Evolutionary conservation across 139 green algal species (phyloP).

Genomic region (Coccomyxa sp.): DNA sequence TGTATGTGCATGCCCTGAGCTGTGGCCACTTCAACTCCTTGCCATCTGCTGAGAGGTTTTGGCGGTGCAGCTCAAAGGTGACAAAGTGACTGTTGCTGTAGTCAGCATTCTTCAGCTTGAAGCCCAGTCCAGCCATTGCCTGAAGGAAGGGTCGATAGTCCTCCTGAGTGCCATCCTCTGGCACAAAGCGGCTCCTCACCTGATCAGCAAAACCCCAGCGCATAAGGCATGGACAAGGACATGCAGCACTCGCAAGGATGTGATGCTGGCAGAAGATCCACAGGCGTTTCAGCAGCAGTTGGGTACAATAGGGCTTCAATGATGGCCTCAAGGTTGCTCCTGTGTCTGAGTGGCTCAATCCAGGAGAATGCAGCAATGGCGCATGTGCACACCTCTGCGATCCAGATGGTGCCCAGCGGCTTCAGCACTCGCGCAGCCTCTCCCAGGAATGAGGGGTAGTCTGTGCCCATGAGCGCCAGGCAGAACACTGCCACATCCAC

Average conservation of each 20-base stretch:
- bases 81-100: conserved; percentile 78
- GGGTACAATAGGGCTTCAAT: no score
- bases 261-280: no score
- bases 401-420: conserved; percentile 75
- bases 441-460: conserved; percentile 78
- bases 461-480: conserved; percentile 93
- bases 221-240: no score
- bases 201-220: background rate
- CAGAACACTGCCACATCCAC: conserved; percentile 92
- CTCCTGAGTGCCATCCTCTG: background rate
- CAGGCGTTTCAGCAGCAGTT: no score
- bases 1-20: conserved; percentile 80
- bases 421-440: conserved; percentile 84
- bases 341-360: no score
- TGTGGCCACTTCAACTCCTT: conserved; percentile 50
- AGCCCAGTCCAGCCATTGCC: conserved; percentile 55
- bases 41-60: background rate
- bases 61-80: conserved; percentile 53
- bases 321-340: no score
- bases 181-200: conserved; percentile 53
- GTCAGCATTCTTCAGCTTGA: conserved; percentile 48
- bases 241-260: no score
- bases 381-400: conserved; percentile 80
- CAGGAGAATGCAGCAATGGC: no score
- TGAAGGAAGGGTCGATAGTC: conserved; percentile 38